Percentiles rank a stretch among this genome's conserved stretches.
phyloP scores from a whole-genome alignment of 1,284 basidiomycete species.

The Athelia psychrophila region DNA sequence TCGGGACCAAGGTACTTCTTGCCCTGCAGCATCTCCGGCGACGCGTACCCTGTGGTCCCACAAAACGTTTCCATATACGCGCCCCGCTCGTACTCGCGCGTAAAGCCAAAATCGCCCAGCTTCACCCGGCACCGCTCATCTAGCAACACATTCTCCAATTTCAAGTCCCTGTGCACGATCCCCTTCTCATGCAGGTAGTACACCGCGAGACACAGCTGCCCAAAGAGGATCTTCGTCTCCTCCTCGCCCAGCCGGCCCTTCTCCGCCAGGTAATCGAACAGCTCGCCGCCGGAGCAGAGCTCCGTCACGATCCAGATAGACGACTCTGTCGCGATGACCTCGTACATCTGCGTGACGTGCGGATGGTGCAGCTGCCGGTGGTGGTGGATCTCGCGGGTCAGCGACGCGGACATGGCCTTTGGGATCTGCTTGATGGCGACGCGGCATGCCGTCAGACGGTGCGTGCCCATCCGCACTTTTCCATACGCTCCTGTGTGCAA shows the following conservation, averaged over 20 bases:
- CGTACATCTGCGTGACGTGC: constrained; percentile 93
- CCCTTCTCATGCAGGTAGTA: constrained; percentile 89
- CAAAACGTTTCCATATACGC: constrained; percentile 92
- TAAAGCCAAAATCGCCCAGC: constrained; percentile 96
- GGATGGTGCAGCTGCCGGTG: constrained; percentile 96
- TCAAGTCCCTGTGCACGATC: constrained; percentile 94
- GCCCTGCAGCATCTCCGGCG: constrained; percentile 92
- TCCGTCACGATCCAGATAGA: constrained; percentile 98
- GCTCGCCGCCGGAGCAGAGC: constrained; percentile 93
- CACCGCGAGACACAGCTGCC: constrained; percentile 95
- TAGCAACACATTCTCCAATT: constrained; percentile 92
- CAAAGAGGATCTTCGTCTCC: constrained; percentile 84
- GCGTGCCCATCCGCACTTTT: constrained; percentile 90
- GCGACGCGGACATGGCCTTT: constrained; percentile 83
- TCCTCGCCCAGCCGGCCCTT: constrained; percentile 85
- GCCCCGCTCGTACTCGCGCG: constrained; percentile 88
- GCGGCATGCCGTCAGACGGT: constrained; percentile 84
- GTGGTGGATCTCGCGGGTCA: constrained; percentile 98
- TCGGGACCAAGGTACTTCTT: constrained; percentile 91
- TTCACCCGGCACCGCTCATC: constrained; percentile 88
- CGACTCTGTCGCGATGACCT: constrained; percentile 95
- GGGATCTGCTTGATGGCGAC: constrained; percentile 99
- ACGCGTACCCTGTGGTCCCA: constrained; percentile 94
- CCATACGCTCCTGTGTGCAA: constrained; percentile 78
- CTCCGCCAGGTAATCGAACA: constrained; percentile 97